These are phyloP conservation scores for Camellia oleifera DNA, from an alignment of 179 eudicot genomes.

Conservation along the genomic window DNA sequence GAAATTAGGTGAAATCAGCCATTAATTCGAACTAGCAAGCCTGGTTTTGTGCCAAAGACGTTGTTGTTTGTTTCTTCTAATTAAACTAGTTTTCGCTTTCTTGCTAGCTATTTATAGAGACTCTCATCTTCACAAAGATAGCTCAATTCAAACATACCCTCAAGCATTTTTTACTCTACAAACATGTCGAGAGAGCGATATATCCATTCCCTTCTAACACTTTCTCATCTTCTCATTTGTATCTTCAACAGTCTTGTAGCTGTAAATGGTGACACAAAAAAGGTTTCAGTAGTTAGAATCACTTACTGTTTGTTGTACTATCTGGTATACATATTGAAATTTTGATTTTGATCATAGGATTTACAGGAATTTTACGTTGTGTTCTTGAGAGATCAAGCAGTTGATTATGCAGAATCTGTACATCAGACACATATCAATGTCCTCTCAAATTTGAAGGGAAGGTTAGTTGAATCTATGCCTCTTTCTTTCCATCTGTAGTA, in stretches of 20 bases:
- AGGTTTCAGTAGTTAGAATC: too few relatives aligned
- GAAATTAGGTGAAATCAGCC: neutral
- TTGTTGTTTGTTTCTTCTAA: neutral
- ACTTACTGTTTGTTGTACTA: too few relatives aligned
- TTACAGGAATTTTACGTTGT: conserved; percentile 76
- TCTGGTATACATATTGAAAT: neutral
- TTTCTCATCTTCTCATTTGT: neutral
- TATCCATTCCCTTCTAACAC: neutral
- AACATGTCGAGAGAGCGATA: conserved; percentile 11
- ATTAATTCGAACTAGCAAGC: neutral
- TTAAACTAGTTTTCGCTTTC: neutral
- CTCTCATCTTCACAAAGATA: neutral
- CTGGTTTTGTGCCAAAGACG: neutral
- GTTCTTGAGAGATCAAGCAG: conserved; percentile 53
- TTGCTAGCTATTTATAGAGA: conserved; percentile 14
- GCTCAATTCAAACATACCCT: too few relatives aligned
- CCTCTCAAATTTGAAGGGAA: conserved; percentile 56
- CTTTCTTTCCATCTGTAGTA: neutral
- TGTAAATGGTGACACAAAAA: too few relatives aligned
- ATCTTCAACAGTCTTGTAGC: too few relatives aligned
- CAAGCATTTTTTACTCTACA: neutral
- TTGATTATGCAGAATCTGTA: conserved; percentile 29
- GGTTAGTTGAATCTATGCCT: conserved; percentile 30
- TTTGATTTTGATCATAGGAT: neutral
- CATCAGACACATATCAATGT: conserved; percentile 46